These are phyloP conservation scores for Mycena chlorophos DNA, from an alignment of 768 basidiomycete genomes.

Conservation along the genomic window DNA sequence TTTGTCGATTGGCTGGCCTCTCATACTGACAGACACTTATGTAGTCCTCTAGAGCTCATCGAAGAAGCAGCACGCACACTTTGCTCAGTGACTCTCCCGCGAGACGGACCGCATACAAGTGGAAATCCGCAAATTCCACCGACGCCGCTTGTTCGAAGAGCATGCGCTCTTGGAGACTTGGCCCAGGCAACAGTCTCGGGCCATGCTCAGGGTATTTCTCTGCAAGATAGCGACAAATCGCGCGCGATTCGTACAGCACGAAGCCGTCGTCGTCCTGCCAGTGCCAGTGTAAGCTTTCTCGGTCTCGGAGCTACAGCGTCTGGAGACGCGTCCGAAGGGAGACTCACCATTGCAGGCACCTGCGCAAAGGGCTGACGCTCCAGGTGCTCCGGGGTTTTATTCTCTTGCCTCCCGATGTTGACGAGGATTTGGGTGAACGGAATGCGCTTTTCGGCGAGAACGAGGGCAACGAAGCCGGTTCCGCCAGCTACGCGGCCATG, in stretches of 20 bases:
- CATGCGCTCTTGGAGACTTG: neutral
- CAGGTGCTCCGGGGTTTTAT: neutral
- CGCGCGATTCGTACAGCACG: neutral
- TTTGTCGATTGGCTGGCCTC: neutral
- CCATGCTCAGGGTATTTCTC: neutral
- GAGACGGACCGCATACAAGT: conserved; percentile 31
- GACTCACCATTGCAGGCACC: neutral
- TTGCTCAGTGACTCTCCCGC: neutral
- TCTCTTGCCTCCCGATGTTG: neutral
- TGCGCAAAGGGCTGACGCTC: conserved; percentile 2
- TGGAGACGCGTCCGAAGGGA: neutral
- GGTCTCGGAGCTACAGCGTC: too few relatives aligned
- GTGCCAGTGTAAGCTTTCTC: too few relatives aligned
- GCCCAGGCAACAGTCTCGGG: neutral
- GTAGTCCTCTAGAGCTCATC: neutral
- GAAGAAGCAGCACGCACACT: neutral
- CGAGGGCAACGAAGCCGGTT: neutral
- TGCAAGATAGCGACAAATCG: conserved; percentile 1
- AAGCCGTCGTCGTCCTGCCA: conserved; percentile 1
- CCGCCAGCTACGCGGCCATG: neutral
- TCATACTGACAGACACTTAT: neutral
- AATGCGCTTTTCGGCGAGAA: conserved; percentile 1
- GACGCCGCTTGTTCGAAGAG: conserved; percentile 34
- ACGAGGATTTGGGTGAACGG: neutral
- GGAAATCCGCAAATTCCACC: conserved; percentile 44